These are phyloP conservation scores for Boletus vermiculosoides DNA, from an alignment of 768 basidiomycete species.

Conservation along the genomic window DNA sequence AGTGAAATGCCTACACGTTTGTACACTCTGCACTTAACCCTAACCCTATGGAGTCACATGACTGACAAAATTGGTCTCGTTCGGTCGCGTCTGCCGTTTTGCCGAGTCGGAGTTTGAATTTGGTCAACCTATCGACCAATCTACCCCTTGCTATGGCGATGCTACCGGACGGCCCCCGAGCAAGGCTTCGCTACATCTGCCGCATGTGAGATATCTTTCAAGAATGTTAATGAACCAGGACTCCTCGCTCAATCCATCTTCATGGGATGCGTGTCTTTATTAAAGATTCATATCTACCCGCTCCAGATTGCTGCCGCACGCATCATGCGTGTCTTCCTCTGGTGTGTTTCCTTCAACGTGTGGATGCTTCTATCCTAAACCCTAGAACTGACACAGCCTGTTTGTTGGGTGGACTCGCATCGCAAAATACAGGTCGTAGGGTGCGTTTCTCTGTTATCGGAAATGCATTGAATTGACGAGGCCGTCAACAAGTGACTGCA, in stretches of 20 bases:
- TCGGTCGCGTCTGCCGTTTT: too few relatives aligned
- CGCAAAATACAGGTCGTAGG: constrained; percentile 9
- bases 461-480: not conserved
- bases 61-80: too few relatives aligned
- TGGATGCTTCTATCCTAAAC: constrained; percentile 5
- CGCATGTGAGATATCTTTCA: not conserved
- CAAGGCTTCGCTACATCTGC: not conserved
- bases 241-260: not conserved
- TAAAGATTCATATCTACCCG: not conserved
- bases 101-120: too few relatives aligned
- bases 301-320: constrained; percentile 17
- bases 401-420: not conserved
- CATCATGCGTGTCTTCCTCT: constrained; percentile 23
- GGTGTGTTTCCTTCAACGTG: constrained; percentile 18
- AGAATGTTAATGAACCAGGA: too few relatives aligned
- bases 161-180: too few relatives aligned
- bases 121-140: too few relatives aligned
- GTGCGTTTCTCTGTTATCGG: not conserved
- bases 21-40: too few relatives aligned
- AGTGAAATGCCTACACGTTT: too few relatives aligned
- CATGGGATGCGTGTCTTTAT: constrained; percentile 1
- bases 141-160: too few relatives aligned
- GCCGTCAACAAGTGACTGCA: not conserved
- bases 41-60: too few relatives aligned
- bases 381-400: constrained; percentile 11